Evolutionary conservation across 768 basidiomycete species (phyloP).

Genomic region (Cystofilobasidium ferigula): DNA sequence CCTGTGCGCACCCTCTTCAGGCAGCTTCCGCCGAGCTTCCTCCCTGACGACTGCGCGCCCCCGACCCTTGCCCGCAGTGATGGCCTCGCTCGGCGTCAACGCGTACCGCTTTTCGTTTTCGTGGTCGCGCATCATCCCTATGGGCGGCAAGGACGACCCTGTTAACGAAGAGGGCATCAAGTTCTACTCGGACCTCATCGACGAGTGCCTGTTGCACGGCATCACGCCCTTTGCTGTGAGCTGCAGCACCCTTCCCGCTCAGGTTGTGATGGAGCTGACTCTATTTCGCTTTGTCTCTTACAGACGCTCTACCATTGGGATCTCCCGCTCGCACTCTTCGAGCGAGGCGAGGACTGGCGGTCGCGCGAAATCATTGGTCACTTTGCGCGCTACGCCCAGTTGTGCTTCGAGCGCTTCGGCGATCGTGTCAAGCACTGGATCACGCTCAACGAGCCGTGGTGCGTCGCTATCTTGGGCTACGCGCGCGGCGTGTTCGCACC

Average conservation of each 20-base stretch:
- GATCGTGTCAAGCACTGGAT: slow-evolving; percentile 65
- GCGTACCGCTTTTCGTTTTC: slow-evolving; percentile 66
- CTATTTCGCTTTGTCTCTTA: not conserved
- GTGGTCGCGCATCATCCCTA: slow-evolving; percentile 65
- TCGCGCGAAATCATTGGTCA: slow-evolving; percentile 60
- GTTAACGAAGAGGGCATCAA: slow-evolving; percentile 57
- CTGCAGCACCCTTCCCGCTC: not conserved
- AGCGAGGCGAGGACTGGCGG: slow-evolving; percentile 65
- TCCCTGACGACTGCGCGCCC: not conserved
- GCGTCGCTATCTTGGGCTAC: slow-evolving; percentile 59
- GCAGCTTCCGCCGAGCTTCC: not conserved
- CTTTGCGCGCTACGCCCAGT: slow-evolving; percentile 51
- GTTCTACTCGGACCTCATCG: slow-evolving; percentile 60
- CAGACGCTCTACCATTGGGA: slow-evolving; percentile 59
- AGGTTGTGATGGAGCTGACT: too few relatives aligned
- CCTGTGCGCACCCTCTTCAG: slow-evolving; percentile 28
- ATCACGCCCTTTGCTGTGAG: slow-evolving; percentile 59
- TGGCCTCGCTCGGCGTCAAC: slow-evolving; percentile 56
- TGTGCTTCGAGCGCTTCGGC: slow-evolving; percentile 62
- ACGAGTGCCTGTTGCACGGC: slow-evolving; percentile 52
- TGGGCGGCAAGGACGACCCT: slow-evolving; percentile 61
- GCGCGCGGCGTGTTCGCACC: slow-evolving; percentile 61
- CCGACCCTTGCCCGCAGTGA: slow-evolving; percentile 35
- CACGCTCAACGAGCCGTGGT: slow-evolving; percentile 61
- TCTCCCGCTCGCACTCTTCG: slow-evolving; percentile 60